Base-by-base conservation (phyloP, 345 rosid genomes). In the Brassica napus region DNA sequence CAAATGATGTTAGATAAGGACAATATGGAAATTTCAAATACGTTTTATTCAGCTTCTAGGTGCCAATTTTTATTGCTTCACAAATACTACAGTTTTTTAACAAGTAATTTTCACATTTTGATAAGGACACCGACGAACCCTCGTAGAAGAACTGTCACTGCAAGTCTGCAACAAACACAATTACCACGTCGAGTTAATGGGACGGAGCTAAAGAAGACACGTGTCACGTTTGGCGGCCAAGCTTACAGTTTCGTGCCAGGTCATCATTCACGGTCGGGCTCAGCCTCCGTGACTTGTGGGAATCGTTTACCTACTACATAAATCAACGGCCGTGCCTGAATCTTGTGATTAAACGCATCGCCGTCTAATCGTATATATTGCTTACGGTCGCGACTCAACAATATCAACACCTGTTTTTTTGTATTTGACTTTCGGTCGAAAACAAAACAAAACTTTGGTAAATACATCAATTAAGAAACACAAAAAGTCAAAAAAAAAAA, bases 101-200 rank as follows among this genome's bases (percentile, higher is more conserved):
- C n/a, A 64, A 18, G 47, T 8, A 64, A 64, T 64, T 24, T 72
- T 32, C 10, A 7, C 18, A 9, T 71, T 18, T n/a, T 28, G 73
- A 78, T 58, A 66, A 78, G 68, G 77, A 64, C 72, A 65, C 81
- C 81, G 76, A 63, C 75, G 65, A 60, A 52, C 3, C 18, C 69
- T 76, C 79, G 54, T 69, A 76, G 35, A 77, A 77, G 52, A 68
- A 69, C 10, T 49, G 32, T 59, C 73, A 16, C 10, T 18, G 47
- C 58, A 26, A 4, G 10, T 37, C 42, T 37, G 42, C 57, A 49
- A n/a, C 57, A 28, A 62, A 9, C 71, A 42, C 11, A 67, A 44
- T 28, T 65, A 30, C 26, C 67, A 78, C 72, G 72, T 78, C 68
- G 73, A 11, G 0, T 7, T 6, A 42, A 64, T 3, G 15, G 7